Base-by-base conservation (phyloP, 768 basidiomycete species). In the Boletus reticuloceps region DNA sequence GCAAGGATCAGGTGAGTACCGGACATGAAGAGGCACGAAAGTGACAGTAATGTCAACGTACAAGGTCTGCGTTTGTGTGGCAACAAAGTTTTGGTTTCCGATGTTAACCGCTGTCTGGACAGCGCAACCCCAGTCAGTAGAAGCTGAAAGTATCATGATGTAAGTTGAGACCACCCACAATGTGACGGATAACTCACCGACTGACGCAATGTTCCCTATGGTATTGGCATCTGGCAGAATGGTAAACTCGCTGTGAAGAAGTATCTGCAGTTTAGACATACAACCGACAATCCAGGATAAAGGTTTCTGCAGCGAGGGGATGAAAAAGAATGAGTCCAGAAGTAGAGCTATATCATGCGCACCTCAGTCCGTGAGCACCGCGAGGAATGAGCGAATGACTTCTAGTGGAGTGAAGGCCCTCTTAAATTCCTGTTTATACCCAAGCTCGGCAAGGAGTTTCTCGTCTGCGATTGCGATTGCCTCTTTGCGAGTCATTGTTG, bases 271-370 rank as follows among this genome's bases (percentile, higher is more conserved):
- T 2, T 16, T 38, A 1, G 20, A 72, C 81, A 10, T 60, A 86
- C 84, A 86, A 34, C 86, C 86, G 3, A 88, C 85, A 32, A 87
- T 75, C 86, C 86, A 88, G 8, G 81, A 78, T 14, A 87, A 77
- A 88, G 68, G 54, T 82, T 82, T n/a, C 81, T 73, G 69, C 79
- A 87, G 34, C 78, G 67, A 11, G 81, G 81, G 6, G 82, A 79
- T 0, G 82, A 80, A 5, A 83, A 67, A 0, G 76, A 77, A 57
- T 85, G 79, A 0, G 87, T 84, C 85, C 87, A 88, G 61, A 82
- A 88, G 62, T 88, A 86, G 17, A 85, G 73, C 78, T 84, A 43
- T 39, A 32, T 39, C 36, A 43, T 4, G 9, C 13, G 42, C 0
- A 10, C 36, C 10, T 17, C n/a, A 4, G 34, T 55, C 19, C 43